A percentile compares a stretch with the other conserved stretches of the same genome.
phyloP scores from a whole-genome alignment of 164 flowering plant species.

The Magnolia changhungtana region DNA sequence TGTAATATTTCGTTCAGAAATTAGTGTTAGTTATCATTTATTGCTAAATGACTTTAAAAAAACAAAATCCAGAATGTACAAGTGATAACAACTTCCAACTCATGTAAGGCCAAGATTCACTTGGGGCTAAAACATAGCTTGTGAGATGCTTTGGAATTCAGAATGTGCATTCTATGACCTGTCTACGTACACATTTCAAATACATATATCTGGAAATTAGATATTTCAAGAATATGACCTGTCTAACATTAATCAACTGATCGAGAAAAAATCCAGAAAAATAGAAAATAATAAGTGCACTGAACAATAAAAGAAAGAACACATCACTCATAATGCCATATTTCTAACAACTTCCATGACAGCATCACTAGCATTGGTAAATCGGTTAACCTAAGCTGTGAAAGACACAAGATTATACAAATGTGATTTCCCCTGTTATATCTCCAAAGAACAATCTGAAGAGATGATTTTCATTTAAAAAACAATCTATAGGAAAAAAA shows the following conservation, averaged over 20 bases:
- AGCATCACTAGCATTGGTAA: constrained; percentile 97
- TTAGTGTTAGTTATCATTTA: no score
- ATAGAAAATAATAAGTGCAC: background rate
- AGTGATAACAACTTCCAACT: no score
- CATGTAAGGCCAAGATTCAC: no score
- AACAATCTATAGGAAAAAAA: background rate
- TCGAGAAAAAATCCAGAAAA: background rate
- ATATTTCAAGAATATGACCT: background rate
- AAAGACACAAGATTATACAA: constrained; percentile 5
- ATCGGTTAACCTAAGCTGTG: constrained; percentile 94
- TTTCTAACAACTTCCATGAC: constrained; percentile 91
- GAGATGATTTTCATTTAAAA: background rate
- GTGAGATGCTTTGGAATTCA: no score
- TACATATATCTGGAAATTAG: background rate
- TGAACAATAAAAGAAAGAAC: background rate
- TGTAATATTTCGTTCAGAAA: no score
- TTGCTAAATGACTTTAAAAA: no score
- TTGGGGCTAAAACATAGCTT: no score
- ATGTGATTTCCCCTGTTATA: background rate
- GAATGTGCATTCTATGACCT: no score
- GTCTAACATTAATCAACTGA: background rate
- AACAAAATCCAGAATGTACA: no score
- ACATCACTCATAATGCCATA: constrained; percentile 72
- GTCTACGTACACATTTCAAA: background rate
- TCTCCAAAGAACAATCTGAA: background rate